These are phyloP conservation scores for Chaetomium cochliodes DNA, from an alignment of 495 filamentous ascomycete species.

Conservation along the genomic window DNA sequence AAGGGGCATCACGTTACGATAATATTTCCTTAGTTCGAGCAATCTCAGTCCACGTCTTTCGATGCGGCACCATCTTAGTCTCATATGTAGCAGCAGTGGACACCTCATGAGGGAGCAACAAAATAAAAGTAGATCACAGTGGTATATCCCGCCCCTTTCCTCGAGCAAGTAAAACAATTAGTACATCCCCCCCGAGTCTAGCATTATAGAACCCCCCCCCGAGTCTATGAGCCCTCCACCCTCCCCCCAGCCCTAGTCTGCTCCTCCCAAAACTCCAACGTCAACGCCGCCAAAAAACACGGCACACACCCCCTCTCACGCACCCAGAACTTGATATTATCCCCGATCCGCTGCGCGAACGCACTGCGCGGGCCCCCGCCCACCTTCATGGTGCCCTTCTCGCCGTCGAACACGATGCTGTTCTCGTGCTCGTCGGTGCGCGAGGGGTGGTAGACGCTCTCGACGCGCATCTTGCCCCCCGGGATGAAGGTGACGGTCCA, in stretches of 20 bases:
- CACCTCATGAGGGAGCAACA: background rate
- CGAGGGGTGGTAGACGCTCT: slow-evolving; percentile 71
- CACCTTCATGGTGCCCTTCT: slow-evolving; percentile 96
- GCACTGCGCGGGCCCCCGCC: slow-evolving; percentile 80
- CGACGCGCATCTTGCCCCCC: slow-evolving; percentile 86
- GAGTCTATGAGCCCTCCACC: background rate
- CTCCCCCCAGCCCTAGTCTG: slow-evolving; percentile 37
- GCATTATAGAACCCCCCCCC: background rate
- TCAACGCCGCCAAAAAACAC: slow-evolving; percentile 85
- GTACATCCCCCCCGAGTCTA: background rate
- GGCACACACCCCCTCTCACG: slow-evolving; percentile 87
- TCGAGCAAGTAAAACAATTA: background rate
- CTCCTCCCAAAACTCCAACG: slow-evolving; percentile 89
- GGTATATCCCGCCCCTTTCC: background rate
- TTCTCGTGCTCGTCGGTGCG: slow-evolving; percentile 72
- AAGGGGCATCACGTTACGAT: background rate
- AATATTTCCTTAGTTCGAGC: background rate
- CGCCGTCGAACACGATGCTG: slow-evolving; percentile 93
- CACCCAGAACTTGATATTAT: slow-evolving; percentile 89
- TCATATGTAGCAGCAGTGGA: background rate
- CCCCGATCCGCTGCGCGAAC: slow-evolving; percentile 80
- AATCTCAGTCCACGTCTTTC: too few relatives aligned
- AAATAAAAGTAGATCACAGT: background rate
- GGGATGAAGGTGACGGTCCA: slow-evolving; percentile 92
- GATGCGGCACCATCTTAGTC: background rate